phyloP scores from a whole-genome alignment of 139 green algal species.

The Chlorella sp. region DNA sequence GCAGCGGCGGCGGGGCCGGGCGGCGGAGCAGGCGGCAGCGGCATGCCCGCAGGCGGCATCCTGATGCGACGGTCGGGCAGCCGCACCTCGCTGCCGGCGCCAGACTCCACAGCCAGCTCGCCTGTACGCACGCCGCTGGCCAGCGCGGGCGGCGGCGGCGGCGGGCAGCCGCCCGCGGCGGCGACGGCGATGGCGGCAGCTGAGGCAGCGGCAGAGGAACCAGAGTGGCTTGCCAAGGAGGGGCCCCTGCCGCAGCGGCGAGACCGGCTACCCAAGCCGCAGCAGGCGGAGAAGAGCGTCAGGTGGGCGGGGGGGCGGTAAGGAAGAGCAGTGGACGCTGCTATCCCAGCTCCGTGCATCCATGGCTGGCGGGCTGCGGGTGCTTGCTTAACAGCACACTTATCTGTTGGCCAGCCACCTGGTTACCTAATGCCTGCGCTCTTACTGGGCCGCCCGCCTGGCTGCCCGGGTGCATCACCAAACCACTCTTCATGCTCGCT shows the following conservation, averaged over 20 bases:
- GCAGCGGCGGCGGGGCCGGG: not conserved
- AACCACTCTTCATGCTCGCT: not conserved
- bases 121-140: not conserved
- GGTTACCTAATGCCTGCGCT: too few relatives aligned
- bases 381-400: not conserved
- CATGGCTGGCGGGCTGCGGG: not conserved
- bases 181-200: not conserved
- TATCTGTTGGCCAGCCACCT: too few relatives aligned
- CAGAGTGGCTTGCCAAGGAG: constrained; percentile 44
- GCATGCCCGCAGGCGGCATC: too few relatives aligned
- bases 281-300: constrained; percentile 78
- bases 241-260: constrained; percentile 43
- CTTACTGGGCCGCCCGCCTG: too few relatives aligned
- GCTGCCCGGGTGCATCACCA: too few relatives aligned
- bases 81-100: constrained; percentile 10
- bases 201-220: not conserved
- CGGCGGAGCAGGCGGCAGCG: not conserved
- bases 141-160: not conserved
- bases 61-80: constrained; percentile 15
- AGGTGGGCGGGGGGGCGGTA: constrained; percentile 12
- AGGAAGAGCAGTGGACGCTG: not conserved
- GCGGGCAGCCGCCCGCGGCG: not conserved
- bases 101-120: constrained; percentile 6
- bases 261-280: constrained; percentile 62
- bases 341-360: not conserved